Evolutionary conservation across 2,329 filamentous ascomycete species (phyloP).

Genomic region (Neonectria punicea): DNA sequence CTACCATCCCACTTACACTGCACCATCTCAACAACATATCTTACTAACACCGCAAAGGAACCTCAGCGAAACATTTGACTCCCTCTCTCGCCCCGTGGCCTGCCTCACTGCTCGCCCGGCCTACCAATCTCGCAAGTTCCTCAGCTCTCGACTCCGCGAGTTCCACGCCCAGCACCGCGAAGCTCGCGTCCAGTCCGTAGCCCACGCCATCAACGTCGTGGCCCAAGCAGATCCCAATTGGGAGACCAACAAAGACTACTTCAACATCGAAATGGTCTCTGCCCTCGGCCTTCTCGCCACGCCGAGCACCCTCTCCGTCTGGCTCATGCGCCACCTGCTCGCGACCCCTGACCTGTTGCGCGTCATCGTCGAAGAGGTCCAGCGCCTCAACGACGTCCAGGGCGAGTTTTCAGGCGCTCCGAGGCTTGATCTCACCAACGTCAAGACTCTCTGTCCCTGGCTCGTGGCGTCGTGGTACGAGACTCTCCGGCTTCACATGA

Average conservation of each 20-base stretch:
- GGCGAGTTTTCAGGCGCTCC: conserved; percentile 16
- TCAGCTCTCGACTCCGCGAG: conserved; percentile 37
- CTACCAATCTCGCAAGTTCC: conserved; percentile 41
- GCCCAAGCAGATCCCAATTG: conserved; percentile 43
- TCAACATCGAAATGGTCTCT: conserved; percentile 47
- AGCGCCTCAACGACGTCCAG: conserved; percentile 27
- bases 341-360: conserved; percentile 31
- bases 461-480: conserved; percentile 47
- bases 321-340: conserved; percentile 45
- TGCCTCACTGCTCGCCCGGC: conserved; percentile 42
- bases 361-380: conserved; percentile 38
- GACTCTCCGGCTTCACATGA: conserved; percentile 47
- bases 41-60: conserved; percentile 35
- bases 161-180: conserved; percentile 43
- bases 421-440: conserved; percentile 37
- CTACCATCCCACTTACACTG: neutral
- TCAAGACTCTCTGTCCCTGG: conserved; percentile 43
- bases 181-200: conserved; percentile 36
- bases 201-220: conserved; percentile 46
- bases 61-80: conserved; percentile 44
- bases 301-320: conserved; percentile 45
- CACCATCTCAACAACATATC: neutral
- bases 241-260: conserved; percentile 47
- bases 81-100: conserved; percentile 41
- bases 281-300: conserved; percentile 46